A percentile compares a stretch with the other conserved stretches of the same genome.
Conservation (phyloP, 192 early-diverging fungal species). For the Chytriomyces sp. region DNA sequence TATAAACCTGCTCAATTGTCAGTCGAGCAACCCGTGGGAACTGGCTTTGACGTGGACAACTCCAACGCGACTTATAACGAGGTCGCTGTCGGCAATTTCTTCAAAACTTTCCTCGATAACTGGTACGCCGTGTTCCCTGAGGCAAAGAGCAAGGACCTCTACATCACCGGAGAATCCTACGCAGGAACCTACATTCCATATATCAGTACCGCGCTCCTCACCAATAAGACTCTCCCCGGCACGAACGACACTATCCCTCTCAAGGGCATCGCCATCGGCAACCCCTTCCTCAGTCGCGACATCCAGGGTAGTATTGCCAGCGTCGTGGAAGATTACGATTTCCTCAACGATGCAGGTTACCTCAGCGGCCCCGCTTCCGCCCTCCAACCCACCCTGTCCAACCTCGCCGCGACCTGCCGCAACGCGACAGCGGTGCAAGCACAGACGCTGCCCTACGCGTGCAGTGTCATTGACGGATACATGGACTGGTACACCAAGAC, state of each 20-base stretch:
- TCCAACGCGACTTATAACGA: neutral
- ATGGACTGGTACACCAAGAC: neutral
- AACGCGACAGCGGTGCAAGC: neutral
- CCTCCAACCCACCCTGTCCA: conserved; percentile 21
- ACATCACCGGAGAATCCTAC: conserved; percentile 53
- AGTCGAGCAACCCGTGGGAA: conserved; percentile 74
- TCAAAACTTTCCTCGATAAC: conserved; percentile 17
- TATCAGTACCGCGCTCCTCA: neutral
- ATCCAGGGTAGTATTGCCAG: conserved; percentile 39
- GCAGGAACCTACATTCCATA: conserved; percentile 16
- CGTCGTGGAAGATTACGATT: conserved; percentile 36
- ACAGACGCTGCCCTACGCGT: neutral
- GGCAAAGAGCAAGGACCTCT: conserved; percentile 56
- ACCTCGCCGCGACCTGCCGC: neutral
- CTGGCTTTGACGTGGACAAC: conserved; percentile 42
- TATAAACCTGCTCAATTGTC: neutral
- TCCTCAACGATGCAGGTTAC: conserved; percentile 27
- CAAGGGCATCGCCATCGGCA: conserved; percentile 55
- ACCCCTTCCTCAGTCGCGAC: conserved; percentile 45
- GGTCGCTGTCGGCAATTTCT: neutral
- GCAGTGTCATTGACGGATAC: neutral
- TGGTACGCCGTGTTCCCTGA: conserved; percentile 55
- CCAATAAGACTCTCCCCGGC: neutral
- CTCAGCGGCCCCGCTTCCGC: conserved; percentile 19
- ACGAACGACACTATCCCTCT: too few relatives aligned